These are phyloP conservation scores for Tulasnella sp. DNA, from an alignment of 768 basidiomycete species.

Conservation along the genomic window DNA sequence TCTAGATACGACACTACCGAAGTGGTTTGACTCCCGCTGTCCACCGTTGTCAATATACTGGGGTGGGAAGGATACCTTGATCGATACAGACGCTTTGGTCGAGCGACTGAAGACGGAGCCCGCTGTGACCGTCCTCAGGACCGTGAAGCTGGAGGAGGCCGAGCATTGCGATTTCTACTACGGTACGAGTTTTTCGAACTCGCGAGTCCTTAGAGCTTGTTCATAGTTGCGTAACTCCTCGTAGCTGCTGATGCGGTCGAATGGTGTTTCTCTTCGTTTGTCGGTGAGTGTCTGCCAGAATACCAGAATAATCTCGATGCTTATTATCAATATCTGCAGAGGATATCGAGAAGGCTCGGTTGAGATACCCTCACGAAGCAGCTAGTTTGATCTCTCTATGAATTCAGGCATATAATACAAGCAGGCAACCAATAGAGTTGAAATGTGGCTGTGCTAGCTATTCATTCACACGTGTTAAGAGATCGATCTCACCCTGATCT, in stretches of 20 bases:
- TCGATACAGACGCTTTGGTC: slow-evolving; percentile 35
- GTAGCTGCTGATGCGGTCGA: slow-evolving; percentile 38
- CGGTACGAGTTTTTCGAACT: too few relatives aligned
- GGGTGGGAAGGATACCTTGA: slow-evolving; percentile 37
- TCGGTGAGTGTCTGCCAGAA: not conserved
- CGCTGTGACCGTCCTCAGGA: slow-evolving; percentile 34
- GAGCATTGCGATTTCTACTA: slow-evolving; percentile 31
- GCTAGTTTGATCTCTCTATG: not conserved
- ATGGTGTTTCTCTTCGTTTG: slow-evolving; percentile 29
- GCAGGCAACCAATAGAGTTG: not conserved
- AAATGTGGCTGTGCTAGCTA: not conserved
- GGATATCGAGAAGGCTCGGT: slow-evolving; percentile 13
- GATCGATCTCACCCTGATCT: not conserved
- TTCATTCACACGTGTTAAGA: not conserved
- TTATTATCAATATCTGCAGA: slow-evolving; percentile 1
- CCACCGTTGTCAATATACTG: slow-evolving; percentile 35
- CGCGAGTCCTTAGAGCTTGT: slow-evolving; percentile 1
- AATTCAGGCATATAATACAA: too few relatives aligned
- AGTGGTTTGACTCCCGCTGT: slow-evolving; percentile 38
- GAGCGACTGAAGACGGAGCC: slow-evolving; percentile 34
- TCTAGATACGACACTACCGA: slow-evolving; percentile 22
- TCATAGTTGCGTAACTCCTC: not conserved
- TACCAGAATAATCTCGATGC: not conserved
- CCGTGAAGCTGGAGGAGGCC: slow-evolving; percentile 32
- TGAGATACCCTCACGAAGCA: not conserved